Conservation (phyloP, 345 rosid genomes). For the Jatropha curcas region DNA sequence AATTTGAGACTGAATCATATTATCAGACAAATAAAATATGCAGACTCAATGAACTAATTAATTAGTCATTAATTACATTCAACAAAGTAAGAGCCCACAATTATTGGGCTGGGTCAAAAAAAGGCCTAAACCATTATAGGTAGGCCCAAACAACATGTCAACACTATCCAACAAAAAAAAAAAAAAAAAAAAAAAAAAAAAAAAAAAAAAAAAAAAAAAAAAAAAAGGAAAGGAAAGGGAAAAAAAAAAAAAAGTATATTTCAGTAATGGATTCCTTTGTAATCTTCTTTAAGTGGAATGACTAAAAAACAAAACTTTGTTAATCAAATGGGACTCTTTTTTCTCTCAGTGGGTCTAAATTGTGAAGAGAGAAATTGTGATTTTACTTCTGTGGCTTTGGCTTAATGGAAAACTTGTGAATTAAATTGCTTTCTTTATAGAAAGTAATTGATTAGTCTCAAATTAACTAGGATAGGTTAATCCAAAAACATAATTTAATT, state of each 20-base stretch:
- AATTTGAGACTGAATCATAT: no score
- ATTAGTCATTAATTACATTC: no score
- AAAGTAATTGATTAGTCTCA: neutral
- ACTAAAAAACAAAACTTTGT: neutral
- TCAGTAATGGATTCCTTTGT: neutral
- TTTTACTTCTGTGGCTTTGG: neutral
- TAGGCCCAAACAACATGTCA: no score
- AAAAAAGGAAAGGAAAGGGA: no score
- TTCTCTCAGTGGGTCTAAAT: neutral
- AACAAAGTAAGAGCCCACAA: no score
- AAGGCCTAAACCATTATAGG: no score
- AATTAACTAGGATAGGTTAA: neutral
- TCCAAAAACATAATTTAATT: constrained; percentile 13
- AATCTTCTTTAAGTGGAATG: neutral
- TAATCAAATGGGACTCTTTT: neutral
- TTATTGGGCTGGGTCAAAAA: no score
- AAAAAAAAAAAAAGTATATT: neutral
- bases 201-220: no score
- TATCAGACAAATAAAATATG: no score
- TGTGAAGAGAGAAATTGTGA: neutral
- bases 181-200: no score
- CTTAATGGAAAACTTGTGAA: neutral
- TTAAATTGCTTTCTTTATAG: neutral
- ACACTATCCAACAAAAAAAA: neutral
- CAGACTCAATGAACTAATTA: no score